Conservation (phyloP, 257 asterid species). For the Nicotiana paniculata region DNA sequence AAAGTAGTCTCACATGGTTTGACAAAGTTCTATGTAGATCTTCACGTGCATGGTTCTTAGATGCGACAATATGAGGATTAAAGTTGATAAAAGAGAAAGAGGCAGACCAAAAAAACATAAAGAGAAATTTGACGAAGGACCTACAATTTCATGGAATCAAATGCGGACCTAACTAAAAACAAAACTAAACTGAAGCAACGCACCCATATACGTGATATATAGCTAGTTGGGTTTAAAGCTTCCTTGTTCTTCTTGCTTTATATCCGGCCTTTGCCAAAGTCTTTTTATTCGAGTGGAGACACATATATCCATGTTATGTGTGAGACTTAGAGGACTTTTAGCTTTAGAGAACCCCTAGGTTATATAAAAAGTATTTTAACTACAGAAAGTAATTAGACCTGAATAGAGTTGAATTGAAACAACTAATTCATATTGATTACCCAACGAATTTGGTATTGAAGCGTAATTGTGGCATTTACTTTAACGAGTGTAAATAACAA, state of each 20-base stretch:
- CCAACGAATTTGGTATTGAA: not conserved
- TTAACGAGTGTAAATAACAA: not conserved
- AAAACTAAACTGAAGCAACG: not conserved
- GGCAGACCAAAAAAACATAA: not conserved
- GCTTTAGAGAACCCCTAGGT: not conserved
- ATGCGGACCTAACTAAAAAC: not conserved
- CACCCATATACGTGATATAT: not conserved
- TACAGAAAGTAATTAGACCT: not conserved
- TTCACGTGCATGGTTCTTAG: not conserved
- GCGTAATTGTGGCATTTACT: not conserved
- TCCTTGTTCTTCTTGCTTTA: not conserved
- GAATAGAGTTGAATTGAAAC: not conserved
- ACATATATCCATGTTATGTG: not conserved
- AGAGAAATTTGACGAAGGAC: not conserved
- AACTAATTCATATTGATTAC: not conserved
- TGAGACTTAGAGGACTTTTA: not conserved
- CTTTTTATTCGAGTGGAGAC: not conserved
- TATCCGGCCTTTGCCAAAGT: not conserved
- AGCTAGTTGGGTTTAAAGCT: not conserved
- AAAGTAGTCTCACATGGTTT: not conserved
- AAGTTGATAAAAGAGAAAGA: not conserved
- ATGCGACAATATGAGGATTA: not conserved
- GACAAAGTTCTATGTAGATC: not conserved
- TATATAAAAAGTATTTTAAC: not conserved
- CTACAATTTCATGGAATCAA: not conserved